Evolutionary conservation across 2,329 filamentous ascomycete species (phyloP).

Genomic region (Monilinia fructigena): DNA sequence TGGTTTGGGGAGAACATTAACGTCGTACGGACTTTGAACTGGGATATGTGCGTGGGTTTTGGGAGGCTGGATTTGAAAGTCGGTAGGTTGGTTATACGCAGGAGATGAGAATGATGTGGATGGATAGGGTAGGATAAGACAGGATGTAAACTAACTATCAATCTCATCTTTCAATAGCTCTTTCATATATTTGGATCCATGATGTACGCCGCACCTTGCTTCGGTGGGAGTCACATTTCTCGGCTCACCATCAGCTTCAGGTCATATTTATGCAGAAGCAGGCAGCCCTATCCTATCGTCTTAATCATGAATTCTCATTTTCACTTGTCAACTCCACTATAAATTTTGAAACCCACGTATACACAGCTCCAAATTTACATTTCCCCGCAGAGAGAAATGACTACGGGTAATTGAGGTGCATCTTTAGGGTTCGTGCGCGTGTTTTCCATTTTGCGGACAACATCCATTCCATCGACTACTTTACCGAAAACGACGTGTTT

Average conservation of each 20-base stretch:
- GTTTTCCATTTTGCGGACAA: conserved; percentile 88
- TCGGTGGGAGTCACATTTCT: background rate
- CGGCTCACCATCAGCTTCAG: too few relatives aligned
- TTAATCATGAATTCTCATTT: too few relatives aligned
- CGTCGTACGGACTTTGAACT: too few relatives aligned
- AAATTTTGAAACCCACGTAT: background rate
- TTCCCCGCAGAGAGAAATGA: conserved; percentile 85
- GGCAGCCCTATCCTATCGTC: background rate
- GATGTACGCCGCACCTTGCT: too few relatives aligned
- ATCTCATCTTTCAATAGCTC: background rate
- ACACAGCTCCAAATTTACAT: conserved; percentile 62
- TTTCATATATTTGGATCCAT: background rate
- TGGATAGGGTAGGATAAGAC: background rate
- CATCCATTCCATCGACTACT: conserved; percentile 85
- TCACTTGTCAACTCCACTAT: background rate
- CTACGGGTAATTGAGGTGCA: conserved; percentile 79
- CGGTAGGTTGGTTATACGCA: too few relatives aligned
- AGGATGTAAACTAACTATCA: background rate
- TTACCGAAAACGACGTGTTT: conserved; percentile 97
- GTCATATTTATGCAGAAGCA: background rate
- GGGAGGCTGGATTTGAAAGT: background rate
- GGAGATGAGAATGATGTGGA: background rate
- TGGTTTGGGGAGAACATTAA: too few relatives aligned
- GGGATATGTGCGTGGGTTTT: background rate
- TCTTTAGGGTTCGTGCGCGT: conserved; percentile 78